These are phyloP conservation scores for Fraxinus velutina DNA, from an alignment of 305 asterid species.

Conservation along the genomic window DNA sequence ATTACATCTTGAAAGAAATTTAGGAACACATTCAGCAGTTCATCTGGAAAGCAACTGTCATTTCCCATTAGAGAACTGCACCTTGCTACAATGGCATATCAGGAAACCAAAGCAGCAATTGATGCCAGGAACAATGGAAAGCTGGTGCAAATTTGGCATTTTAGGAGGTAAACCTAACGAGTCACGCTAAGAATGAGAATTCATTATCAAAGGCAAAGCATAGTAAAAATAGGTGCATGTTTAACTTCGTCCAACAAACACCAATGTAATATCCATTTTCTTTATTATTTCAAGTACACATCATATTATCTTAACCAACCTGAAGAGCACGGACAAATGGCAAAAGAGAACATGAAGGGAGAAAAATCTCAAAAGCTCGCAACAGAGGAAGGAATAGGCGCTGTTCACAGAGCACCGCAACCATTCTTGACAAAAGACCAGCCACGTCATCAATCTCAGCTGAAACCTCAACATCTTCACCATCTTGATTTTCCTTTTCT, in stretches of 20 bases:
- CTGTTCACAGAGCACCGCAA: constrained; percentile 90
- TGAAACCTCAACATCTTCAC: constrained; percentile 43
- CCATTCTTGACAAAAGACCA: constrained; percentile 77
- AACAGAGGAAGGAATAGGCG: constrained; percentile 82
- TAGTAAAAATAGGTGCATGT: constrained; percentile 6
- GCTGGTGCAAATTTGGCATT: constrained; percentile 12
- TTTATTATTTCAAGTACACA: constrained; percentile 10
- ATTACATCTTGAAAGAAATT: constrained; percentile 14
- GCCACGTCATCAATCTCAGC: constrained; percentile 57
- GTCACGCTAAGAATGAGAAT: constrained; percentile 14
- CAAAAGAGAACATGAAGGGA: constrained; percentile 89
- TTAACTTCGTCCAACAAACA: constrained; percentile 12
- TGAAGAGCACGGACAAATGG: constrained; percentile 95
- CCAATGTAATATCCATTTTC: constrained; percentile 9
- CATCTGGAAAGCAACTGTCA: constrained; percentile 2
- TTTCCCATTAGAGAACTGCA: neutral
- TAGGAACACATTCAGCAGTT: constrained; percentile 15
- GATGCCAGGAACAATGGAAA: constrained; percentile 7
- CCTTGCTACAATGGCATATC: constrained; percentile 5
- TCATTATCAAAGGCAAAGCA: neutral
- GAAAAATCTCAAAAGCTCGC: constrained; percentile 93
- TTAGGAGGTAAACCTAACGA: constrained; percentile 10
- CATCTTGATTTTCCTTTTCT: constrained; percentile 41
- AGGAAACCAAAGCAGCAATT: constrained; percentile 13
- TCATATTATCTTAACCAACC: constrained; percentile 46